These are phyloP conservation scores for Xanthoconium purpureum DNA, from an alignment of 768 basidiomycete species.

Conservation along the genomic window DNA sequence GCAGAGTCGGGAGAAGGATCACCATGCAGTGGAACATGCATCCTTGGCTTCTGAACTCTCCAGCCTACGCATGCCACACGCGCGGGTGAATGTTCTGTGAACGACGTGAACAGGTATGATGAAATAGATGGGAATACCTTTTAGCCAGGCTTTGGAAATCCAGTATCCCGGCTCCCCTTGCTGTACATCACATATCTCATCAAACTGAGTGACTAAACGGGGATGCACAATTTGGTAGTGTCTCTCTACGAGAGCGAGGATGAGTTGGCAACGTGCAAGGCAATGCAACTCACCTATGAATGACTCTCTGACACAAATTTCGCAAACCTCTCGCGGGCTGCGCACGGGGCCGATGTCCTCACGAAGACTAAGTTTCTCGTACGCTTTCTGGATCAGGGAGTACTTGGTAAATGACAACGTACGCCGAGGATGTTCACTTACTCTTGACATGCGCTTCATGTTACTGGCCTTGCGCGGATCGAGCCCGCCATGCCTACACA, in stretches of 20 bases:
- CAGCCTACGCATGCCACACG: constrained; percentile 53
- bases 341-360: constrained; percentile 52
- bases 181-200: constrained; percentile 45
- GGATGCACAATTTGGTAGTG: constrained; percentile 70
- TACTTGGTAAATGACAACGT: neutral
- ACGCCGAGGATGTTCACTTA: constrained; percentile 25
- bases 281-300: constrained; percentile 51
- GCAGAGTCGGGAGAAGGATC: constrained; percentile 69
- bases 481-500: constrained; percentile 60
- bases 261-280: neutral
- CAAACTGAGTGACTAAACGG: constrained; percentile 54
- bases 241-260: constrained; percentile 45
- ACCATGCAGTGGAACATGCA: constrained; percentile 55
- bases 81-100: constrained; percentile 8
- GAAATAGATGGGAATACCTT: constrained; percentile 43
- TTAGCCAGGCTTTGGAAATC: constrained; percentile 79
- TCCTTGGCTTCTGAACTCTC: constrained; percentile 66
- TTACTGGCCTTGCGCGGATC: constrained; percentile 55
- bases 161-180: constrained; percentile 51
- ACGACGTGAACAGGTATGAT: constrained; percentile 11
- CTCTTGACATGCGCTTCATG: constrained; percentile 69
- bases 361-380: constrained; percentile 27
- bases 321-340: constrained; percentile 54
- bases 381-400: constrained; percentile 18
- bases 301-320: constrained; percentile 49